Percentiles rank a stretch among this genome's conserved stretches.
These are phyloP conservation scores for Ceratobasidium sp. DNA, from an alignment of 1,284 basidiomycete species.

Conservation along the genomic window DNA sequence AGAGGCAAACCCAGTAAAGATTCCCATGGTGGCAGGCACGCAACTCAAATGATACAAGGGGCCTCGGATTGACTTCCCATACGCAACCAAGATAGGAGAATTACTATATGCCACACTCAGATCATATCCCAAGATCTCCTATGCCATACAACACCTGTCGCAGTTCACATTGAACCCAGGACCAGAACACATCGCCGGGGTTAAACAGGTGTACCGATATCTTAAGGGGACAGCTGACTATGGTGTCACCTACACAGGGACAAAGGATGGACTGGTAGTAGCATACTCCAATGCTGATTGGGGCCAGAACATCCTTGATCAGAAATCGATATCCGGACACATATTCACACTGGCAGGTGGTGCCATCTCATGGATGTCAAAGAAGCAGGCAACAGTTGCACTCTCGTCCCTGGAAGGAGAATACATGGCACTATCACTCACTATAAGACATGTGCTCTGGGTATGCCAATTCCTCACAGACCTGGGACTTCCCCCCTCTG, in stretches of 20 bases:
- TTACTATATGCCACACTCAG: slow-evolving; percentile 55
- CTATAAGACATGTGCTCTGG: slow-evolving; percentile 49
- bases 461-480: slow-evolving; percentile 48
- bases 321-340: slow-evolving; percentile 49
- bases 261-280: background rate
- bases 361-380: slow-evolving; percentile 49
- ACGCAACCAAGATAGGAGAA: slow-evolving; percentile 52
- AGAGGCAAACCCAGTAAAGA: slow-evolving; percentile 4
- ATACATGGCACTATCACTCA: slow-evolving; percentile 50
- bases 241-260: slow-evolving; percentile 2
- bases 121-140: slow-evolving; percentile 56
- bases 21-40: background rate
- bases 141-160: slow-evolving; percentile 53
- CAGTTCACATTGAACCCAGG: slow-evolving; percentile 53
- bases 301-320: slow-evolving; percentile 29
- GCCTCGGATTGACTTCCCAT: slow-evolving; percentile 42
- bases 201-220: slow-evolving; percentile 53
- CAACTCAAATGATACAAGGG: slow-evolving; percentile 11
- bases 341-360: slow-evolving; percentile 46
- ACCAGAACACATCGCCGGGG: slow-evolving; percentile 51
- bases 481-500: slow-evolving; percentile 44
- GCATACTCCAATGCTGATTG: slow-evolving; percentile 39
- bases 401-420: slow-evolving; percentile 52
- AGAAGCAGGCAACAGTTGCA: slow-evolving; percentile 49
- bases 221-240: slow-evolving; percentile 49